Conservation (phyloP, 306 rosid genomes). For the Cucumis sativus region DNA sequence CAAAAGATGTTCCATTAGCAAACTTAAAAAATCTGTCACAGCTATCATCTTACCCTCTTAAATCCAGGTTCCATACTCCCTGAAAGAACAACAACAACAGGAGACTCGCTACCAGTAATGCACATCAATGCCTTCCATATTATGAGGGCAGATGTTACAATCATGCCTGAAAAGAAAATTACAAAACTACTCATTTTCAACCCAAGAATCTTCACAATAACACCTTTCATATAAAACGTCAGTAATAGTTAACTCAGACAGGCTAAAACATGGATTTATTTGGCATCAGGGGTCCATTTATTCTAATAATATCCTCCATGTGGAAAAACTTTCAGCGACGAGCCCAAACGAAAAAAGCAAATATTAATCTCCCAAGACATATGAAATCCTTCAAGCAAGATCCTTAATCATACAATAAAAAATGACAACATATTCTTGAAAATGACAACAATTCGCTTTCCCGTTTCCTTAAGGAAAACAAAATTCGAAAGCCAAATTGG, state of each 20-base stretch:
- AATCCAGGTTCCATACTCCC: constrained; percentile 97
- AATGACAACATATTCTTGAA: neutral
- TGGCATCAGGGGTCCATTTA: neutral
- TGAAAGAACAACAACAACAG: constrained; percentile 85
- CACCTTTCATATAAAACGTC: neutral
- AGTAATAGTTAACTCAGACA: neutral
- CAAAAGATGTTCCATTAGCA: neutral
- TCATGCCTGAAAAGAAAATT: constrained; percentile 42
- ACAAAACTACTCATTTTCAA: neutral
- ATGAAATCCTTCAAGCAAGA: neutral
- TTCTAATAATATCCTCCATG: neutral
- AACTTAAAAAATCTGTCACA: neutral
- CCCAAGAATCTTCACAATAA: neutral
- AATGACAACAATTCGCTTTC: neutral
- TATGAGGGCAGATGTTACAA: constrained; percentile 65
- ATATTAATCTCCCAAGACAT: neutral
- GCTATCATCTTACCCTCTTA: constrained; percentile 22
- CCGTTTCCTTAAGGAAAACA: neutral
- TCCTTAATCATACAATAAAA: neutral
- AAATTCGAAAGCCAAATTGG: neutral
- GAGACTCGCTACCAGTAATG: constrained; percentile 72
- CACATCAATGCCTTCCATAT: constrained; percentile 88
- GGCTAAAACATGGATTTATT: neutral
- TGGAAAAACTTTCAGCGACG: neutral
- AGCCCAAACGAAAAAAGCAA: neutral